Percentiles rank a stretch among this genome's conserved stretches.
Conservation (phyloP, 2,329 filamentous ascomycete genomes). For the Aspergillus japonicus region DNA sequence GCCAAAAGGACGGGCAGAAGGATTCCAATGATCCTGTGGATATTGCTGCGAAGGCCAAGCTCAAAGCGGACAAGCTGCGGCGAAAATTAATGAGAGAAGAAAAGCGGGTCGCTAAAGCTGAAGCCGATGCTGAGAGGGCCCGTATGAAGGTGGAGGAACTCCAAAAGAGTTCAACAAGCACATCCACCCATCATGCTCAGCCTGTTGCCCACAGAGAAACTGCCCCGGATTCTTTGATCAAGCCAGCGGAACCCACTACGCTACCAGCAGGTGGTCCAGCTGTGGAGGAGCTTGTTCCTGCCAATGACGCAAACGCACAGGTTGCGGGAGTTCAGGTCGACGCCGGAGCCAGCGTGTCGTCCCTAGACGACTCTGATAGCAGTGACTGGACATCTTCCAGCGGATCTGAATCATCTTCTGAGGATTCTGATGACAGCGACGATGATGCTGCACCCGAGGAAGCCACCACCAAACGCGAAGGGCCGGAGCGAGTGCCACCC, state of each 20-base stretch:
- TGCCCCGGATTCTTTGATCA: background rate
- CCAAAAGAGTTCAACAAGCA: constrained; percentile 25
- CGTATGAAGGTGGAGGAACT: constrained; percentile 35
- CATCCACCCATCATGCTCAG: constrained; percentile 3
- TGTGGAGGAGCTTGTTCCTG: background rate
- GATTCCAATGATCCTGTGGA: constrained; percentile 29
- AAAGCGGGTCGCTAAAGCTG: constrained; percentile 45
- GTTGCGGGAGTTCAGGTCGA: constrained; percentile 3
- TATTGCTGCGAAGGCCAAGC: constrained; percentile 37
- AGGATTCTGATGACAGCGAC: constrained; percentile 27
- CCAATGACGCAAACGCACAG: background rate
- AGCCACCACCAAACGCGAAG: constrained; percentile 40
- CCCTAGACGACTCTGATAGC: constrained; percentile 22
- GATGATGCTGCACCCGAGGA: constrained; percentile 43
- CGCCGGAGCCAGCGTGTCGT: constrained; percentile 11
- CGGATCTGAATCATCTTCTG: constrained; percentile 30
- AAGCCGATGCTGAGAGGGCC: constrained; percentile 43
- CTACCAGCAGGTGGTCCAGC: background rate
- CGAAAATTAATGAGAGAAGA: constrained; percentile 66
- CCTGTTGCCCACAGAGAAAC: background rate
- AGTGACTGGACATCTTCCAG: constrained; percentile 43
- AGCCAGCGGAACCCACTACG: background rate
- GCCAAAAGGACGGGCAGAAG: constrained; percentile 25
- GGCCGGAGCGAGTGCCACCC: constrained; percentile 41
- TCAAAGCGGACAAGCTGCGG: constrained; percentile 43